A percentile compares a stretch with the other conserved stretches of the same genome.
phyloP scores from a whole-genome alignment of 2,329 filamentous ascomycete species.

The Fusarium sambucinum region DNA sequence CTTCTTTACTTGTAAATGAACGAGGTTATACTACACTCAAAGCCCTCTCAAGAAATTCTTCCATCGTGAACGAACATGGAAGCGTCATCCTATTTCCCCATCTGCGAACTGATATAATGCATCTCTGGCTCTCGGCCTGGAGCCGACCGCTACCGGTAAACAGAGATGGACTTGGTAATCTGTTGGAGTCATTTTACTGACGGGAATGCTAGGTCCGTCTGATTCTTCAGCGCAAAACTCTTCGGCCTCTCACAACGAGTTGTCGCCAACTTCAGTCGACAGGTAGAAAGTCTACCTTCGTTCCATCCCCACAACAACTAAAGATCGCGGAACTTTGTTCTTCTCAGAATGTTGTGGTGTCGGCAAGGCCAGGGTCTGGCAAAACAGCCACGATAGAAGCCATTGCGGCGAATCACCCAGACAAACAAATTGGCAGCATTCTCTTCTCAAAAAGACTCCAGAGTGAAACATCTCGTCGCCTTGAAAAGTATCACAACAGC shows the following conservation, averaged over 20 bases:
- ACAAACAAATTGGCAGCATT: conserved; percentile 40
- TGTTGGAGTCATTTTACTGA: not conserved
- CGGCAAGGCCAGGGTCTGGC: conserved; percentile 51
- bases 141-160: conserved; percentile 14
- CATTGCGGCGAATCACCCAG: conserved; percentile 44
- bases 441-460: conserved; percentile 49
- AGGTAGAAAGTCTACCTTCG: conserved; percentile 13
- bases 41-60: not conserved
- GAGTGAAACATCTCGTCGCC: conserved; percentile 42
- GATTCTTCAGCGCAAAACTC: not conserved
- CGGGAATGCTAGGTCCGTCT: not conserved
- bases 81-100: not conserved
- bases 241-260: not conserved
- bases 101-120: conserved; percentile 4
- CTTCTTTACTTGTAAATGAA: not conserved
- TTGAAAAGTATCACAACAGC: conserved; percentile 36
- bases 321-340: conserved; percentile 41
- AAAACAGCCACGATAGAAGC: conserved; percentile 51
- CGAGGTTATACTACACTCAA: too few relatives aligned
- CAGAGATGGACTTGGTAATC: not conserved
- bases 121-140: not conserved
- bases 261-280: not conserved
- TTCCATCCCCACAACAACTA: conserved; percentile 45
- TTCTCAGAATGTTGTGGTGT: conserved; percentile 50
- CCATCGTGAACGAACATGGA: conserved; percentile 5